A percentile compares a stretch with the other conserved stretches of the same genome.
Evolutionary conservation across 345 rosid species (phyloP).

Genomic region (Jatropha curcas): DNA sequence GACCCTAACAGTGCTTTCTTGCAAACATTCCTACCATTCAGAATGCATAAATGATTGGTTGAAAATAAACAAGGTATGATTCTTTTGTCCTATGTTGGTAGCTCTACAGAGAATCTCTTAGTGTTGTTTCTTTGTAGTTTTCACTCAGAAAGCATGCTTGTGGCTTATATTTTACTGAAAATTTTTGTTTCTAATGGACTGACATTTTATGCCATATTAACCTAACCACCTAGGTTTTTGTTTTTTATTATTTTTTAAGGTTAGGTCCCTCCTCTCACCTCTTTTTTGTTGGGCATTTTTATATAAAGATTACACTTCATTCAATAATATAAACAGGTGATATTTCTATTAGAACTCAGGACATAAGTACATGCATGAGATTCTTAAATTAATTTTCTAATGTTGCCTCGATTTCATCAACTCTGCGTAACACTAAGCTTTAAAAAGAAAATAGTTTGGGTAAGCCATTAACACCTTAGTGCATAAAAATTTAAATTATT

Average conservation of each 20-base stretch:
- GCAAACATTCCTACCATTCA: conserved; percentile 92
- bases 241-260: not conserved
- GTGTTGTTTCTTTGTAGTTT: not conserved
- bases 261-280: not conserved
- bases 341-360: not conserved
- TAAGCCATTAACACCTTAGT: not conserved
- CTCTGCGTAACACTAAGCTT: not conserved
- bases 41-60: conserved; percentile 97
- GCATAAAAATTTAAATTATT: too few relatives aligned
- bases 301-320: not conserved
- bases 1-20: conserved; percentile 72
- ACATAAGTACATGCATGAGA: not conserved
- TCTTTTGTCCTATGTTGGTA: not conserved
- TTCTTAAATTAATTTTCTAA: not conserved
- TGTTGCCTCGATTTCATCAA: not conserved
- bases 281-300: not conserved
- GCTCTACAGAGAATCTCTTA: not conserved
- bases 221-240: not conserved
- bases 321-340: not conserved
- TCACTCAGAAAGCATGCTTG: not conserved
- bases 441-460: not conserved
- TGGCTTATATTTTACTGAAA: not conserved
- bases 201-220: not conserved
- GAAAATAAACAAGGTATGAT: conserved; percentile 80
- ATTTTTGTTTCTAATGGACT: not conserved